Conservation (phyloP, 345 rosid genomes). For the Syzygium jambos region DNA sequence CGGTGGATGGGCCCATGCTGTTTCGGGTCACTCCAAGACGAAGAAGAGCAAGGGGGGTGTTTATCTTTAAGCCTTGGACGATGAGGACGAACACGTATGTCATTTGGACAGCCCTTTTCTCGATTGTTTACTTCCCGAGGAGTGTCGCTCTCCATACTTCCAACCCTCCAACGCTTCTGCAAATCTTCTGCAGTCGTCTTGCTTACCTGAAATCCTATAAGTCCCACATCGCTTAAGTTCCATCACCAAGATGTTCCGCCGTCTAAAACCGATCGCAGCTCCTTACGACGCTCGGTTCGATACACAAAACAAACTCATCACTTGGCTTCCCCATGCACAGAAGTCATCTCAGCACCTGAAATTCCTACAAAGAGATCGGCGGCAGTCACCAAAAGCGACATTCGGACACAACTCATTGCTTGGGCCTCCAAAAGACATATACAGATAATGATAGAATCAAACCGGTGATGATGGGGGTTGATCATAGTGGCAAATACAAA, state of each 20-base stretch:
- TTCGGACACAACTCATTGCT: not conserved
- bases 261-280: not conserved
- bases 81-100: not conserved
- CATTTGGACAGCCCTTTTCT: not conserved
- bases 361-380: not conserved
- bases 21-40: not conserved
- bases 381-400: not conserved
- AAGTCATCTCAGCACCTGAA: not conserved
- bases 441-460: no score
- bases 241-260: not conserved
- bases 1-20: not conserved
- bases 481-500: not conserved
- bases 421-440: no score
- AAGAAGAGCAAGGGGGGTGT: not conserved
- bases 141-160: not conserved
- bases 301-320: not conserved
- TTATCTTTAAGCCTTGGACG: not conserved
- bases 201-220: not conserved
- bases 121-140: not conserved
- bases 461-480: not conserved
- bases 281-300: not conserved
- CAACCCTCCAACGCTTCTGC: not conserved
- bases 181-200: not conserved
- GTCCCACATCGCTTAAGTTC: not conserved
- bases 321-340: not conserved